phyloP scores from a whole-genome alignment of 805 yeast genomes.

The Candida railenensis region DNA sequence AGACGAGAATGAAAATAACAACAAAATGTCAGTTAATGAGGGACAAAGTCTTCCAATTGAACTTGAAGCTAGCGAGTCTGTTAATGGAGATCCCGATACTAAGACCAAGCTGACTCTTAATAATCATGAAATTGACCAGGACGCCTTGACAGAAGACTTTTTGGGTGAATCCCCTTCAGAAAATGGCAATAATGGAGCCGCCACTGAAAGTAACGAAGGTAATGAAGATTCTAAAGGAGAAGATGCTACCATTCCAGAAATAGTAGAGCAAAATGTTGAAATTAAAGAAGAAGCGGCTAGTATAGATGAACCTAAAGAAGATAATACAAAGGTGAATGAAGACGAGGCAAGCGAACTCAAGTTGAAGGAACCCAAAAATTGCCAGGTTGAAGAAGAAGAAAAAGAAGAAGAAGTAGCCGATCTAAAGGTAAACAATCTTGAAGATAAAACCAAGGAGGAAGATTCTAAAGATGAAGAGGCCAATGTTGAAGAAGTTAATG shows the following conservation, averaged over 20 bases:
- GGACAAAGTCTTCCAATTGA: too few species aligned
- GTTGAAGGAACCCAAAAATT: background rate
- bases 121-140: too few species aligned
- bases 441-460: slow-evolving; percentile 1
- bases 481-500: background rate
- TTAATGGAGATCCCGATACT: too few species aligned
- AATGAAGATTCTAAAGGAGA: background rate
- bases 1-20: too few species aligned
- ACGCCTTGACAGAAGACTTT: too few species aligned
- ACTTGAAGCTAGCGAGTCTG: too few species aligned
- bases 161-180: too few species aligned
- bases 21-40: too few species aligned
- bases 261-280: background rate
- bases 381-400: background rate
- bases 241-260: too few species aligned
- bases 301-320: slow-evolving; percentile 3
- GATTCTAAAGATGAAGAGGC: background rate
- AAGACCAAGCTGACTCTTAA: too few species aligned
- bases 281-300: background rate
- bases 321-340: background rate
- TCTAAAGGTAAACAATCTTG: background rate
- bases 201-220: background rate
- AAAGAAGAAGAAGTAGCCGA: slow-evolving; percentile 2
- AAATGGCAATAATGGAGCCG: background rate
- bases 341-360: slow-evolving; percentile 2